Evolutionary conservation across 306 rosid species (phyloP).

Genomic region (Senna tora): DNA sequence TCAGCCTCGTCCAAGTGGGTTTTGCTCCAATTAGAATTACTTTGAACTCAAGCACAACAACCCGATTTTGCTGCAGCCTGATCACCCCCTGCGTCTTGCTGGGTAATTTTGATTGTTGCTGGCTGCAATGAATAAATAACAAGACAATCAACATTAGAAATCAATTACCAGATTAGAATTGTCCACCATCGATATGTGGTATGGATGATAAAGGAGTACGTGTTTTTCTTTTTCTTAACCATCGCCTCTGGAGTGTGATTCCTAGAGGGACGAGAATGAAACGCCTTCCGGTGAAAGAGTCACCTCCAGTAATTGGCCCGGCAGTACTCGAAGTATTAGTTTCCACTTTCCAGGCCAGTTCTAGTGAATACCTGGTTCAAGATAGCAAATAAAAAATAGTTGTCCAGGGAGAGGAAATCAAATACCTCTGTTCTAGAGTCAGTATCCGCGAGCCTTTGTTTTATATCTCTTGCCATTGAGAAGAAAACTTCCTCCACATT

Average conservation of each 20-base stretch:
- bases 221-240: too few species aligned
- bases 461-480: conserved; percentile 86
- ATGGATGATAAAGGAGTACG: too few species aligned
- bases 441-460: conserved; percentile 81
- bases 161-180: background rate
- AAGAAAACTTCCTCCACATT: conserved; percentile 95
- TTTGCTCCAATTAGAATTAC: conserved; percentile 30
- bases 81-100: conserved; percentile 58
- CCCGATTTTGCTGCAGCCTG: conserved; percentile 64
- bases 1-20: conserved; percentile 50
- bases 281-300: too few species aligned
- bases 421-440: conserved; percentile 75
- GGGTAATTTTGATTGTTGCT: conserved; percentile 68
- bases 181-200: too few species aligned
- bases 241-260: too few species aligned
- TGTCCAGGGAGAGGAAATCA: conserved; percentile 17
- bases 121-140: conserved; percentile 54
- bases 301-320: too few species aligned
- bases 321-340: too few species aligned
- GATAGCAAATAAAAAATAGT: too few species aligned
- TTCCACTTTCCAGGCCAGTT: too few species aligned
- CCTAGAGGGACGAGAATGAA: too few species aligned
- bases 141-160: conserved; percentile 7
- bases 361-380: too few species aligned
- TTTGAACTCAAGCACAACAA: conserved; percentile 70